Evolutionary conservation across 106 monocot species (phyloP), one percentile per base, ranked within the genome.

Genomic region (Acorus calamus): DNA sequence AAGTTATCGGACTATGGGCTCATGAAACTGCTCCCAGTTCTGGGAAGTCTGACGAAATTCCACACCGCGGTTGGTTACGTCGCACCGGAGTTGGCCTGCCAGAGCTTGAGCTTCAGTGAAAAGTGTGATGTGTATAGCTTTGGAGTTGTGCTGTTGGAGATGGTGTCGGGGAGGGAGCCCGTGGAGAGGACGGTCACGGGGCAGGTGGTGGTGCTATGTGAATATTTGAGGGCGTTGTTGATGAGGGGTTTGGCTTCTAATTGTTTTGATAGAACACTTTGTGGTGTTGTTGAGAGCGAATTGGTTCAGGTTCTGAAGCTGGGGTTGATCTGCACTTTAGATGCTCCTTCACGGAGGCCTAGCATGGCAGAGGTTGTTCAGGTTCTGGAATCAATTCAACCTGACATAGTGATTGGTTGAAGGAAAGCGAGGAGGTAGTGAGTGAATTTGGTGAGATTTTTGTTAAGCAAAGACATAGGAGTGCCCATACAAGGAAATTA

Each of bases 61-160:
- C 98, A 86, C 61, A 65, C 73, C 2, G 76, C 92, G 8, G 72
- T 79, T 10, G 98, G 98, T 11, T 98, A 98, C 57, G 81, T 88
- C 3, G 92, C 98, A 2, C 98, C 98, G 4, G 98, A 98, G 69
- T 44, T 98, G 61, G 91, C 92, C 6, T 79, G 83, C 4, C 88
- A 88, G 69, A 79, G 85, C 76, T 61, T 85, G 69, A 80, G 74
- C 53, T 91, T 81, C 57, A 98, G 88, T 56, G 88, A 92, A 7
- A 98, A 98, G 66, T 88, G 88, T 44, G 98, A 98, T 55, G 92
- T 98, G 7, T 92, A 88, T 55, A 98, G 98, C 77, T 98, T 98
- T 56, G 98, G 98, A 46, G 80, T 92, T 9, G 64, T 98, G 49
- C 59, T 92, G 48, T 66, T 98, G 68, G 98, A 98, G 85, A 77